Percentiles rank a stretch among this genome's conserved stretches.
These are phyloP conservation scores for Colletotrichum nymphaeae DNA, from an alignment of 2,329 filamentous ascomycete species.

Conservation along the genomic window DNA sequence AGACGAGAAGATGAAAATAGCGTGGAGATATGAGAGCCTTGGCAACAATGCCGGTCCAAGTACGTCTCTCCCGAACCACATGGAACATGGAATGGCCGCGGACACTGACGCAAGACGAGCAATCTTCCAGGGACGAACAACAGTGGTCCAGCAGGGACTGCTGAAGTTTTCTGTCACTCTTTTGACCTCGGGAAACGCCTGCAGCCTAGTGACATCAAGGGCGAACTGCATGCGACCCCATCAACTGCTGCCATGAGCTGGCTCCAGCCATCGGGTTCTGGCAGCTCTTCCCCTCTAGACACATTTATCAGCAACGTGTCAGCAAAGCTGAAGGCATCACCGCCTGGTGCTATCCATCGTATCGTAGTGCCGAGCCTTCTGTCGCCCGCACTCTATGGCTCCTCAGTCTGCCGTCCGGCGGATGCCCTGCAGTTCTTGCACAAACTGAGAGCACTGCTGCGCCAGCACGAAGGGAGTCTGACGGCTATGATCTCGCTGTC, in stretches of 20 bases:
- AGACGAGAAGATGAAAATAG: conserved; percentile 95
- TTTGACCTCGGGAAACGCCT: conserved; percentile 79
- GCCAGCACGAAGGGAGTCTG: conserved; percentile 71
- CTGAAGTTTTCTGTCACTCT: conserved; percentile 72
- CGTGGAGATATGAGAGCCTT: conserved; percentile 93
- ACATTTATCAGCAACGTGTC: conserved; percentile 71
- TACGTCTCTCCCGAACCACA: conserved; percentile 9
- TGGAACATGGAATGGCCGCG: background rate
- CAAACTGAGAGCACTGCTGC: conserved; percentile 78
- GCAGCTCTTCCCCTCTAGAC: conserved; percentile 65
- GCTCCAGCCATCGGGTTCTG: conserved; percentile 31
- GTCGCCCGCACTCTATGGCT: conserved; percentile 85
- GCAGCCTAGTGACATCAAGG: conserved; percentile 58
- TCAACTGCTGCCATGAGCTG: conserved; percentile 41
- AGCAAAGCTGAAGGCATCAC: conserved; percentile 65
- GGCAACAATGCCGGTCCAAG: conserved; percentile 44
- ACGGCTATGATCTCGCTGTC: conserved; percentile 83
- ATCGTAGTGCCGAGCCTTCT: conserved; percentile 87
- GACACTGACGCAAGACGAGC: background rate
- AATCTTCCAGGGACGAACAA: conserved; percentile 8
- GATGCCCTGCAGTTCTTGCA: conserved; percentile 86
- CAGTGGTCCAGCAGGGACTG: conserved; percentile 33
- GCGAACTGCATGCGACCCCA: conserved; percentile 62
- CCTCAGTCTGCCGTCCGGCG: conserved; percentile 75
- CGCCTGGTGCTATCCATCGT: conserved; percentile 76